Conservation (phyloP, 2,329 filamentous ascomycete species). For the Penicillium corylophilum region DNA sequence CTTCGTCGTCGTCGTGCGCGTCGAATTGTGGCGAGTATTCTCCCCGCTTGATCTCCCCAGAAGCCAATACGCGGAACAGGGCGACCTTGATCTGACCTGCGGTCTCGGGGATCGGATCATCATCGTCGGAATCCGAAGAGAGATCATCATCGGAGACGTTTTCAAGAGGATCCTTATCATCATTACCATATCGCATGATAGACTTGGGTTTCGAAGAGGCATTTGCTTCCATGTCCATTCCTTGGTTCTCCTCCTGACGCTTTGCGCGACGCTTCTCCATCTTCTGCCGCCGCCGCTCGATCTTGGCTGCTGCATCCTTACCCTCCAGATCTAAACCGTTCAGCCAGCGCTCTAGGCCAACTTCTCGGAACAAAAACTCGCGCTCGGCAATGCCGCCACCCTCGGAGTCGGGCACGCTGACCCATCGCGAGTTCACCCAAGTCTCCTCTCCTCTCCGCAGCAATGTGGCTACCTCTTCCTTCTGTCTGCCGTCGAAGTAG, state of each 20-base stretch:
- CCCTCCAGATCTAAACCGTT: slow-evolving; percentile 95
- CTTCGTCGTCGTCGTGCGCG: slow-evolving; percentile 91
- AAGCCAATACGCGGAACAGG: slow-evolving; percentile 90
- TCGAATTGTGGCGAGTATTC: slow-evolving; percentile 98
- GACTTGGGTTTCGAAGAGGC: slow-evolving; percentile 43
- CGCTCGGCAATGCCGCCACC: slow-evolving; percentile 92
- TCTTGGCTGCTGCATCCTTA: slow-evolving; percentile 82
- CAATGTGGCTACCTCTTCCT: slow-evolving; percentile 95
- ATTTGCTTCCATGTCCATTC: slow-evolving; percentile 42
- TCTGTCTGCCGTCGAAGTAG: slow-evolving; percentile 92
- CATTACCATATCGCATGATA: slow-evolving; percentile 77
- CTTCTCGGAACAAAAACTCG: slow-evolving; percentile 95
- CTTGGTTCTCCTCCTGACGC: slow-evolving; percentile 61
- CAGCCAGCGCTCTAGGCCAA: slow-evolving; percentile 92
- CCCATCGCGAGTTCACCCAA: slow-evolving; percentile 98
- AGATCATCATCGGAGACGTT: slow-evolving; percentile 68
- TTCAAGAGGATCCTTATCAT: slow-evolving; percentile 73
- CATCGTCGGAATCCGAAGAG: slow-evolving; percentile 68
- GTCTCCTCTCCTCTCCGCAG: slow-evolving; percentile 92
- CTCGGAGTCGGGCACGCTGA: slow-evolving; percentile 86
- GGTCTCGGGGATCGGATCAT: slow-evolving; percentile 84
- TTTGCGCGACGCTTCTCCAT: slow-evolving; percentile 85
- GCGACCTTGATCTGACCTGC: slow-evolving; percentile 98
- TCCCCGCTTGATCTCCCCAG: slow-evolving; percentile 94
- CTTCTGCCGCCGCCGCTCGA: slow-evolving; percentile 61